phyloP scores from a whole-genome alignment of 352 stramenopile genomes.

The Pythium aquatile region DNA sequence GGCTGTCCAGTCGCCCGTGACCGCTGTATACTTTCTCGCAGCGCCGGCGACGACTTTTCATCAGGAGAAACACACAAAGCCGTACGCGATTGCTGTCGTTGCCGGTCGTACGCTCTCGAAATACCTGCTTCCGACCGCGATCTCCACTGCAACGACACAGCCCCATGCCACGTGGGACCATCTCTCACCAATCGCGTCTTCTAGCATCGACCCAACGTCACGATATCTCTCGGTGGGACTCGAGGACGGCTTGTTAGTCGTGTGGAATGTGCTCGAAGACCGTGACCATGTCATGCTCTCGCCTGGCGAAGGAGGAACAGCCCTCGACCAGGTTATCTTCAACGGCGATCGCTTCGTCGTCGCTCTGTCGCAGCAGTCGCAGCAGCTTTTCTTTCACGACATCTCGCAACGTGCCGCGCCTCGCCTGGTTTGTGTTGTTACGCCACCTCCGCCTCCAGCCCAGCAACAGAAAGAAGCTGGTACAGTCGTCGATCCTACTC shows the following conservation, averaged over 20 bases:
- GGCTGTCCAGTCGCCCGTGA: neutral
- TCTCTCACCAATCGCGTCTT: constrained; percentile 37
- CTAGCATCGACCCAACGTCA: constrained; percentile 40
- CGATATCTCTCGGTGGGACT: constrained; percentile 49
- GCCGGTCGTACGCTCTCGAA: constrained; percentile 15
- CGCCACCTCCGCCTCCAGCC: constrained; percentile 16
- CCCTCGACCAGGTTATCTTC: constrained; percentile 4
- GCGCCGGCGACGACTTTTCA: neutral
- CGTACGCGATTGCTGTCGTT: constrained; percentile 18
- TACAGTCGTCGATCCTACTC: constrained; percentile 6
- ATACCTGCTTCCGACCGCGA: neutral
- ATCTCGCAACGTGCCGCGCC: constrained; percentile 27
- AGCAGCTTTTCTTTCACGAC: constrained; percentile 50
- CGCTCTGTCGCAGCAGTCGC: constrained; percentile 32
- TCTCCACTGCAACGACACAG: constrained; percentile 17
- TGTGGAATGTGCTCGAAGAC: constrained; percentile 59
- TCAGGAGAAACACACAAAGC: neutral
- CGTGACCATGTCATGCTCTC: constrained; percentile 31
- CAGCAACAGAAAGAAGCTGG: constrained; percentile 2
- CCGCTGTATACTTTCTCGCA: constrained; percentile 19
- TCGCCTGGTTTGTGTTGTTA: constrained; percentile 35
- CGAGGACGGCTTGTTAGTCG: constrained; percentile 39
- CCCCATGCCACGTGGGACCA: constrained; percentile 38
- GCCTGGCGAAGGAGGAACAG: neutral
- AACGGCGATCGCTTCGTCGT: constrained; percentile 27